These are phyloP conservation scores for Fusarium sp. DNA, from an alignment of 2,329 filamentous ascomycete species.

Conservation along the genomic window DNA sequence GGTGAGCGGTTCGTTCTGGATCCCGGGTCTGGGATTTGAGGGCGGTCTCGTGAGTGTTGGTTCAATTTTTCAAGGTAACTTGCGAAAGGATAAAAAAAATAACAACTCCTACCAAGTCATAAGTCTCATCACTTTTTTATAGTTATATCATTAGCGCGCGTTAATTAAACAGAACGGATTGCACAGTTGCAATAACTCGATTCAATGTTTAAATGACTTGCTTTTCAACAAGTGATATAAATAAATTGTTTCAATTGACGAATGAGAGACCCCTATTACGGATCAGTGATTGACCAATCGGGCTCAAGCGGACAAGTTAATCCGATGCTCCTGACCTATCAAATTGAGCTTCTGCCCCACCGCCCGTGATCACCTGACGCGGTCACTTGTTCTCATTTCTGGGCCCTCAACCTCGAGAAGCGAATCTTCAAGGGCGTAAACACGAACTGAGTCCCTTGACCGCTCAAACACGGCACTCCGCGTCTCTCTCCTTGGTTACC, in stretches of 20 bases:
- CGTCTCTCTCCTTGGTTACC: conserved; percentile 1
- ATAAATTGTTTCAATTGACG: neutral
- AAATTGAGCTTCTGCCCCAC: neutral
- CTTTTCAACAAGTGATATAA: neutral
- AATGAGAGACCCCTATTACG: neutral
- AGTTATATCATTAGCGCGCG: neutral
- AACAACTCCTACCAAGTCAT: neutral
- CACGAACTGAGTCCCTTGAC: neutral
- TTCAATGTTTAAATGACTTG: neutral
- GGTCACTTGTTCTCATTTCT: neutral
- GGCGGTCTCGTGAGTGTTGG: neutral
- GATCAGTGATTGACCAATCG: neutral
- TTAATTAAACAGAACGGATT: neutral
- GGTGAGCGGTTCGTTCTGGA: neutral
- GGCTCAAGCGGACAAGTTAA: neutral
- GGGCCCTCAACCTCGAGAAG: neutral
- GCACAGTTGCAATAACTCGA: neutral
- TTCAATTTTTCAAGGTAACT: neutral
- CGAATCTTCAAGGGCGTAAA: conserved; percentile 11
- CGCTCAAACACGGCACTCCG: neutral
- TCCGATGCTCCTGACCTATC: neutral
- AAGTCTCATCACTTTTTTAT: too few relatives aligned
- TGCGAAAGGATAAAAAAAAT: neutral
- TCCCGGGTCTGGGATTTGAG: neutral
- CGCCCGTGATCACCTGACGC: neutral